Conservation (phyloP, 2,329 filamentous ascomycete genomes). For the Aschersonia sp. region DNA sequence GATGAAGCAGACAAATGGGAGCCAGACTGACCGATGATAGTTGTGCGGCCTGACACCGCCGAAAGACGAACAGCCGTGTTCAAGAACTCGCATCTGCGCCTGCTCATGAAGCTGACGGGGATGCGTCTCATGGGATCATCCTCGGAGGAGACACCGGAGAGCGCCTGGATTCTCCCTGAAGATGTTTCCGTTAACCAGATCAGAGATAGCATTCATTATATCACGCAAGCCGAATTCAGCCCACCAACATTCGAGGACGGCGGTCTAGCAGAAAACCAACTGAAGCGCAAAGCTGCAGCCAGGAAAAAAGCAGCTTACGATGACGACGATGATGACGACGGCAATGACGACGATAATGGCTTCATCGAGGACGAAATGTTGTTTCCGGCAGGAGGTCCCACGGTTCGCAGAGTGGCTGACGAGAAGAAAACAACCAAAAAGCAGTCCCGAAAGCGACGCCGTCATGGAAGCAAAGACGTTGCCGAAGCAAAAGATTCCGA, state of each 20-base stretch:
- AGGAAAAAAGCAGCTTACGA: conserved; percentile 50
- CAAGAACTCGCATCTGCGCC: conserved; percentile 74
- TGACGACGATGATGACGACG: conserved; percentile 48
- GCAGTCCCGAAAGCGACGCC: conserved; percentile 25
- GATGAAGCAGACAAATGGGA: neutral
- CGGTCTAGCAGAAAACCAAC: conserved; percentile 57
- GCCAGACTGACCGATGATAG: conserved; percentile 17
- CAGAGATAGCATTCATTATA: conserved; percentile 52
- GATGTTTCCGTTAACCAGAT: conserved; percentile 49
- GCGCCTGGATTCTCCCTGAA: conserved; percentile 64
- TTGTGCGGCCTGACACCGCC: conserved; percentile 49
- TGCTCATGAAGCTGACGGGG: conserved; percentile 66
- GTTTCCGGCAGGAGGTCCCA: conserved; percentile 58
- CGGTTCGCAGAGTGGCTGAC: conserved; percentile 36
- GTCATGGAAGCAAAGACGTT: conserved; percentile 26
- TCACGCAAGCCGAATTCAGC: conserved; percentile 65
- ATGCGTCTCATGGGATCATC: conserved; percentile 42
- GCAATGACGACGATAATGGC: conserved; percentile 19
- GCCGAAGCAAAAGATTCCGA: conserved; percentile 36
- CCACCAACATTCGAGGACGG: conserved; percentile 68
- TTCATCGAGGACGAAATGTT: conserved; percentile 39
- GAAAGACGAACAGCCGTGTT: conserved; percentile 62
- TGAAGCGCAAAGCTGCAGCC: conserved; percentile 44
- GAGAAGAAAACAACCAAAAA: conserved; percentile 37
- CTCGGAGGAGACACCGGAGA: conserved; percentile 57